Base-by-base conservation (phyloP, 345 rosid species). In the Lenwebbia sp. region DNA sequence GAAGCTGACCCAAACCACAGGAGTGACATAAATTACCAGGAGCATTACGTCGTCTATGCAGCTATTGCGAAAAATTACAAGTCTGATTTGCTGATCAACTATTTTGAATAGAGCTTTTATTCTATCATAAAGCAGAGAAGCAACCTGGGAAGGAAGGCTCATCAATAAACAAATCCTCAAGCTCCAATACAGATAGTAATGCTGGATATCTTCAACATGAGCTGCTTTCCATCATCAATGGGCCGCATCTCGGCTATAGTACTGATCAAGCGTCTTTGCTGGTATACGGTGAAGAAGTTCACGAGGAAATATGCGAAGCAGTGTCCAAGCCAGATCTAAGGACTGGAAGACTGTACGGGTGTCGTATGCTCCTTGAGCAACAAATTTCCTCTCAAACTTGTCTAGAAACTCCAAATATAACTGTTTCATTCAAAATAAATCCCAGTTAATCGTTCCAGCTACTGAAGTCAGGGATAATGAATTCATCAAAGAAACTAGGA, bases 211-310 rank as follows among this genome's bases (percentile, higher is more conserved):
- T 54, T 84, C 37, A 53, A 49, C 41, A 55, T 12, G 53, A 57
- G 52, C 22, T 84, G 65, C 51, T 65, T 57, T 85, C 82, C 88
- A 70, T 91, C 87, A 53, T 93, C 90, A 94, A 60, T 90, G 92
- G 76, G 91, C 82, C 53, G 94, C 88, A 84, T 97, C 98, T 62
- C 98, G 94, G 89, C 94, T 96, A 90, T 97, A 97, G 92, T 82
- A 97, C 65, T 86, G 94, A 82, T 97, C 99, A 1, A 97, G 95
- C 14, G 98, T 95, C 92, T 97, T 97, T 9, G 98, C 99, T 19
- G 99, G 99, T 85, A 97, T 95, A 90, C 99, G 98, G 84, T 96
- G 98, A 86, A 96, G 99, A 86, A 97, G 98, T 90, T 97, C 99
- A 25, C 99, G 98, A 2, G 99, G 99, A 91, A 97, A 97, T 90